These are phyloP conservation scores for Citrus australasica DNA, from an alignment of 345 rosid species.

Conservation along the genomic window DNA sequence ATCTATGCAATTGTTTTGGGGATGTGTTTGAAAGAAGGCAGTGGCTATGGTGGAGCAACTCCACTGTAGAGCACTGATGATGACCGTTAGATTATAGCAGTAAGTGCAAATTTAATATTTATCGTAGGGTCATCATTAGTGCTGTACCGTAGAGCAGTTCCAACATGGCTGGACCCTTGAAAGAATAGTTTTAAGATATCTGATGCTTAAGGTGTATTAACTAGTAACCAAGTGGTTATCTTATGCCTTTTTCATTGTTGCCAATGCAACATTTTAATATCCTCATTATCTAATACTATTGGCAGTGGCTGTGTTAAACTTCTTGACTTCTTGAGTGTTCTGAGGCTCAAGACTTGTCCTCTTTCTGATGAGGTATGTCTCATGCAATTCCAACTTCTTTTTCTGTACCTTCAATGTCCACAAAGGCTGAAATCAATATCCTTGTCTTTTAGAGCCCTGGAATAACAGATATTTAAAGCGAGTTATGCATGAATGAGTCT, in stretches of 20 bases:
- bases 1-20: neutral
- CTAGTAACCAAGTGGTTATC: neutral
- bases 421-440: neutral
- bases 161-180: neutral
- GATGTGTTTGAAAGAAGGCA: neutral
- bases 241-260: neutral
- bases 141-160: too few species aligned
- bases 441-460: neutral
- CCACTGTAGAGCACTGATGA: too few species aligned
- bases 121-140: too few species aligned
- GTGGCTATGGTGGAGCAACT: too few species aligned
- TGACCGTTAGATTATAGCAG: too few species aligned
- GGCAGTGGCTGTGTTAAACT: slow-evolving; percentile 76
- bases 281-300: neutral
- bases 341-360: slow-evolving; percentile 54
- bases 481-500: neutral
- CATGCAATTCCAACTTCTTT: neutral
- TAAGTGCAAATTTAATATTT: too few species aligned
- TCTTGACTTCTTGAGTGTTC: slow-evolving; percentile 53
- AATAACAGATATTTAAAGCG: neutral
- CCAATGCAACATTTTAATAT: neutral
- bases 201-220: neutral
- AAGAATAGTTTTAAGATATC: neutral
- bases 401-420: neutral
- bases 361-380: slow-evolving; percentile 66